Conservation (phyloP, 2,329 filamentous ascomycete genomes). For the Clarireedia monteithiana region DNA sequence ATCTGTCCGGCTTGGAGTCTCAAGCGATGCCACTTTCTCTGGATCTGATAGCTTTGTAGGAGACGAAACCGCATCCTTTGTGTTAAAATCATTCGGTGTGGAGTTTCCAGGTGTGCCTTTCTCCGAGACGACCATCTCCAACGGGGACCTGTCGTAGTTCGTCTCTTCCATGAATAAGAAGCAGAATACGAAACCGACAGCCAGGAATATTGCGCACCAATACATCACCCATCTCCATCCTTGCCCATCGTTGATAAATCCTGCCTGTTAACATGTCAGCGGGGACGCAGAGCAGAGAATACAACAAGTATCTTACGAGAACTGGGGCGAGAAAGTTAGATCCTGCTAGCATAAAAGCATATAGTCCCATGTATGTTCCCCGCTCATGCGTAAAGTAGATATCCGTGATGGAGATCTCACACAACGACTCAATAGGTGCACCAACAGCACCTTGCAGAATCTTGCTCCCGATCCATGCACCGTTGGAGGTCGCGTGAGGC, state of each 20-base stretch:
- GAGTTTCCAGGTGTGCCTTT: constrained; percentile 6
- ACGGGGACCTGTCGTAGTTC: constrained; percentile 29
- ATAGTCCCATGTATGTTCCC: constrained; percentile 35
- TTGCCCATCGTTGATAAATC: constrained; percentile 40
- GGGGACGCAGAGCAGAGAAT: too few relatives aligned
- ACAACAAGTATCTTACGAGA: constrained; percentile 22
- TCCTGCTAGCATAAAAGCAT: constrained; percentile 36
- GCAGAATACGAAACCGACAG: constrained; percentile 39
- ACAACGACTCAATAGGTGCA: constrained; percentile 26
- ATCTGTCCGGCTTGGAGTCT: neutral
- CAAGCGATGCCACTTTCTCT: constrained; percentile 10
- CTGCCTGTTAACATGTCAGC: constrained; percentile 24
- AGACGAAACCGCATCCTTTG: neutral
- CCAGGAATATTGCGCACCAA: constrained; percentile 47
- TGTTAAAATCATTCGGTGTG: constrained; percentile 10
- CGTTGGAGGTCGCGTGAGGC: constrained; percentile 27
- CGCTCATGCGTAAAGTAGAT: constrained; percentile 38
- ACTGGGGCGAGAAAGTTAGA: constrained; percentile 40
- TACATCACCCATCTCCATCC: constrained; percentile 45
- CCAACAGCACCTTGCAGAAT: constrained; percentile 24
- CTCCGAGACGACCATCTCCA: constrained; percentile 8
- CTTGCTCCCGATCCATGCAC: constrained; percentile 30
- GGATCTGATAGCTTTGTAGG: constrained; percentile 10
- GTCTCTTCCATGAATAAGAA: constrained; percentile 57
- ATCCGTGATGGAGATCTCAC: constrained; percentile 29